Evolutionary conservation across 192 early-diverging fungal species (phyloP).

Genomic region (Podila horticola): DNA sequence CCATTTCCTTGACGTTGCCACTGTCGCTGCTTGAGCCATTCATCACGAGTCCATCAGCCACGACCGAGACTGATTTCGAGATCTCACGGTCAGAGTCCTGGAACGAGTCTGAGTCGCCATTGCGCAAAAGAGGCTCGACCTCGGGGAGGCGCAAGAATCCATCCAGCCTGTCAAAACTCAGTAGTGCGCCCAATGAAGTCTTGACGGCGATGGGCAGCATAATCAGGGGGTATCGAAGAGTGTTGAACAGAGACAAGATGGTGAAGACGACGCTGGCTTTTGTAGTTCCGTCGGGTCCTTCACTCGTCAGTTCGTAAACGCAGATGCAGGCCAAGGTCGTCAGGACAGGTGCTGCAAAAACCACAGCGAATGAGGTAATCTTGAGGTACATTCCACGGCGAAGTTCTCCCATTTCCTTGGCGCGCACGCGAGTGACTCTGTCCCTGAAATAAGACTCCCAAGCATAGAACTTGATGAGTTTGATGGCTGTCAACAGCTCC

Average conservation of each 20-base stretch:
- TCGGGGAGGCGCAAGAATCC: conserved; percentile 70
- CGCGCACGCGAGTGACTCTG: conserved; percentile 64
- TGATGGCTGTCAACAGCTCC: conserved; percentile 78
- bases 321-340: conserved; percentile 50
- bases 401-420: conserved; percentile 65
- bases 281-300: conserved; percentile 45
- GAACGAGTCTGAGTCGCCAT: conserved; percentile 23
- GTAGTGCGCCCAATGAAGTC: conserved; percentile 62
- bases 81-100: conserved; percentile 18
- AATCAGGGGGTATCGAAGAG: conserved; percentile 73
- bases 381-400: conserved; percentile 63
- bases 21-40: conserved; percentile 35
- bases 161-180: conserved; percentile 67
- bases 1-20: conserved; percentile 41
- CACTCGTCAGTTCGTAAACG: conserved; percentile 54
- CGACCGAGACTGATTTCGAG: conserved; percentile 1
- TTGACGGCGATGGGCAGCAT: conserved; percentile 72
- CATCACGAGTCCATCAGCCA: conserved; percentile 42
- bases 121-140: conserved; percentile 56
- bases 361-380: conserved; percentile 65
- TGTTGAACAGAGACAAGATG: conserved; percentile 75
- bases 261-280: conserved; percentile 67
- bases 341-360: conserved; percentile 73
- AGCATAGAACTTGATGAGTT: conserved; percentile 81
- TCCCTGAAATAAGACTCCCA: conserved; percentile 77